Evolutionary conservation across 495 filamentous ascomycete genomes (phyloP).

Genomic region (Trichoderma erinaceum): DNA sequence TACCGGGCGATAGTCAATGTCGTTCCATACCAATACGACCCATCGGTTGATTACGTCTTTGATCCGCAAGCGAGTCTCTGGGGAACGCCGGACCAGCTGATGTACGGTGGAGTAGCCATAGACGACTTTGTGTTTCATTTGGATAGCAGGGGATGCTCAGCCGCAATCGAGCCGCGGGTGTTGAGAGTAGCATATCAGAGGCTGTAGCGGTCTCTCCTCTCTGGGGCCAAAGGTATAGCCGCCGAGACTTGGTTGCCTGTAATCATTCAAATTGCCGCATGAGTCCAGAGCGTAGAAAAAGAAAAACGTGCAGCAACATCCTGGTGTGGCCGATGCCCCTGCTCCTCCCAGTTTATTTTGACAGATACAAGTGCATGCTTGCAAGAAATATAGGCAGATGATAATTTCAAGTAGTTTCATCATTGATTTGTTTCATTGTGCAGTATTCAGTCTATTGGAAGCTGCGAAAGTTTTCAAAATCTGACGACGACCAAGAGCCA

Average conservation of each 20-base stretch:
- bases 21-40: not conserved
- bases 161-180: not conserved
- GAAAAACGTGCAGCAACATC: too few relatives aligned
- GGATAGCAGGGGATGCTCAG: not conserved
- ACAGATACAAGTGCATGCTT: too few relatives aligned
- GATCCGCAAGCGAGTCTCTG: not conserved
- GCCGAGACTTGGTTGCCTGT: not conserved
- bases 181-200: not conserved
- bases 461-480: not conserved
- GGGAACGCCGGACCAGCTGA: not conserved
- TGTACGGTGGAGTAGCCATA: not conserved
- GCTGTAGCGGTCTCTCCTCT: not conserved
- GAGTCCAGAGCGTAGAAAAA: too few relatives aligned
- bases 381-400: too few relatives aligned
- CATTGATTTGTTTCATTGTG: too few relatives aligned
- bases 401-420: too few relatives aligned
- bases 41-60: not conserved
- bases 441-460: not conserved
- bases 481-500: not conserved
- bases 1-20: not conserved
- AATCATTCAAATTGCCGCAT: too few relatives aligned
- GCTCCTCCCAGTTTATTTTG: too few relatives aligned
- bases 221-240: not conserved
- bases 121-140: constrained; percentile 5
- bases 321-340: too few relatives aligned